phyloP scores from a whole-genome alignment of 2,329 filamentous ascomycete genomes.

The Sclerotinia sclerotiorum region DNA sequence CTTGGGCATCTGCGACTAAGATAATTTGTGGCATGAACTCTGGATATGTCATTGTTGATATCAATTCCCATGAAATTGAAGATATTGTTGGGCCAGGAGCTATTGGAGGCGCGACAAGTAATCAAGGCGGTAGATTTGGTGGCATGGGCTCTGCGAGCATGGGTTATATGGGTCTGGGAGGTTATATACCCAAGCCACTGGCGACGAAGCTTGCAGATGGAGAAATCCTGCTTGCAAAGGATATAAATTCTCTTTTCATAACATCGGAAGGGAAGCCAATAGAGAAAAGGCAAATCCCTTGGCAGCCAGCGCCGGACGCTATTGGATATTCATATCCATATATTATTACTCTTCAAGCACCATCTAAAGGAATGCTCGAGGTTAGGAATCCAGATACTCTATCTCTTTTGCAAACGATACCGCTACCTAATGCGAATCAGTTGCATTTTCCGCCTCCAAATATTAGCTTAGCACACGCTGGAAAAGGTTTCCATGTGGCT shows the following conservation, averaged over 20 bases:
- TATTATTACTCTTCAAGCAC: slow-evolving; percentile 79
- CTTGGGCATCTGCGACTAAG: slow-evolving; percentile 85
- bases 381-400: slow-evolving; percentile 90
- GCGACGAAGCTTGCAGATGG: slow-evolving; percentile 79
- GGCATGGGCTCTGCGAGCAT: slow-evolving; percentile 82
- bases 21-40: slow-evolving; percentile 88
- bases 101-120: slow-evolving; percentile 61
- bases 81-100: slow-evolving; percentile 78
- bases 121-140: slow-evolving; percentile 65
- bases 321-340: slow-evolving; percentile 98
- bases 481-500: slow-evolving; percentile 90
- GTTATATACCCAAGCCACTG: slow-evolving; percentile 87
- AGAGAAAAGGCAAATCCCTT: slow-evolving; percentile 86
- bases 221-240: slow-evolving; percentile 90
- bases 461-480: slow-evolving; percentile 90
- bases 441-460: slow-evolving; percentile 92
- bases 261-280: slow-evolving; percentile 78
- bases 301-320: slow-evolving; percentile 82
- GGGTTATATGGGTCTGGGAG: slow-evolving; percentile 94
- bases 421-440: slow-evolving; percentile 76
- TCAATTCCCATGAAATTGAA: slow-evolving; percentile 68
- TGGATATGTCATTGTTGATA: slow-evolving; percentile 86
- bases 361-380: slow-evolving; percentile 81
- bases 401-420: slow-evolving; percentile 82
- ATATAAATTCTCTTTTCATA: slow-evolving; percentile 93